These are phyloP conservation scores for Arthromyces matolae DNA, from an alignment of 768 basidiomycete species.

Conservation along the genomic window DNA sequence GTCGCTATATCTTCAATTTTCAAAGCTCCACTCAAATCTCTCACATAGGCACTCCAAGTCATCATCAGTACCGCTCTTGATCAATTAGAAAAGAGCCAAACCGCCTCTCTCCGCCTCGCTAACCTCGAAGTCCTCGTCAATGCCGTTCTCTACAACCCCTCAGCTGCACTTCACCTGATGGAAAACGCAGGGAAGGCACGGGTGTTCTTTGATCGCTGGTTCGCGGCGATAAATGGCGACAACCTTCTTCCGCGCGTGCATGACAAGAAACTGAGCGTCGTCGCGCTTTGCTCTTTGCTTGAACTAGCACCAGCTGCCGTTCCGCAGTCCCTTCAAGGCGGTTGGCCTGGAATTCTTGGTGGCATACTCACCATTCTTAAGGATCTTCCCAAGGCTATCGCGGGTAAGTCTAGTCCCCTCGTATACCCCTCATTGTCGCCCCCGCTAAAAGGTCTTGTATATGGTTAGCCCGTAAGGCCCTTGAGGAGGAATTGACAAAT, in stretches of 20 bases:
- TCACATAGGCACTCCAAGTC: constrained; percentile 52
- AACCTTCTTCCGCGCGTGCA: constrained; percentile 76
- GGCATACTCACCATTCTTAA: constrained; percentile 74
- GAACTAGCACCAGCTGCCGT: constrained; percentile 59
- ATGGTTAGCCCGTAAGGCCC: constrained; percentile 54
- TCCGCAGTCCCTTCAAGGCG: constrained; percentile 58
- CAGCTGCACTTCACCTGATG: constrained; percentile 72
- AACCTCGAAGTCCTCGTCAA: constrained; percentile 85
- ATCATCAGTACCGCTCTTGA: constrained; percentile 63
- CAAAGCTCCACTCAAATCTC: too few relatives aligned
- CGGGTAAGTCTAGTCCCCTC: constrained; percentile 38
- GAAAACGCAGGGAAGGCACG: constrained; percentile 62
- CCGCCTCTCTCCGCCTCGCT: constrained; percentile 62
- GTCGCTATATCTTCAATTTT: too few relatives aligned
- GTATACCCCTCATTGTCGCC: too few relatives aligned
- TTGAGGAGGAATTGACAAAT: constrained; percentile 51
- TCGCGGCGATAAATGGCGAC: constrained; percentile 61
- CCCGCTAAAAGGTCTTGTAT: too few relatives aligned
- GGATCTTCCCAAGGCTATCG: constrained; percentile 71
- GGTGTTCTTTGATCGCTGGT: constrained; percentile 85
- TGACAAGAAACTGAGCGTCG: constrained; percentile 81
- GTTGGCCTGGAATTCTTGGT: constrained; percentile 73
- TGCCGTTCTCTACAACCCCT: constrained; percentile 78
- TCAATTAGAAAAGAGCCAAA: constrained; percentile 58
- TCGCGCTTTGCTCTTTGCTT: constrained; percentile 73